Percentiles rank a stretch among this genome's conserved stretches.
These are phyloP conservation scores for Powellomyces hirtus DNA, from an alignment of 192 early-diverging fungal species.

Conservation along the genomic window DNA sequence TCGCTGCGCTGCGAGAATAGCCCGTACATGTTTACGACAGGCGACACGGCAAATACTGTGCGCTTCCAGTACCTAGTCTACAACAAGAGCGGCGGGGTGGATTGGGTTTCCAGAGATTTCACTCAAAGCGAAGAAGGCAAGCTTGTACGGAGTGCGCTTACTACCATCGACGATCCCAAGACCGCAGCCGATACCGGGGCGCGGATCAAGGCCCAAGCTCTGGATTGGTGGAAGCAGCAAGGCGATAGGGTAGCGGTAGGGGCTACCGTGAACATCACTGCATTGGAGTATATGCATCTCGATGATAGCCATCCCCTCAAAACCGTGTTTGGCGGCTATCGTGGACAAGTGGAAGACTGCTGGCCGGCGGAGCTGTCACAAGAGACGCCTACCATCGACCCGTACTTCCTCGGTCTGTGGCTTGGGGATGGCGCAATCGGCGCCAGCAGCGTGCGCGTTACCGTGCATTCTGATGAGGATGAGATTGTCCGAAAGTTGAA, in stretches of 20 bases:
- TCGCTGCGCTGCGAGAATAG: no score
- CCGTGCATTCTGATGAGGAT: background rate
- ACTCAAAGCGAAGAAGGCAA: background rate
- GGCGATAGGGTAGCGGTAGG: background rate
- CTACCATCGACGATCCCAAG: no score
- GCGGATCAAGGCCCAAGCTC: background rate
- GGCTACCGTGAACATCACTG: background rate
- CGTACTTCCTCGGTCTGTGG: conserved; percentile 13
- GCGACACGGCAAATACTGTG: no score
- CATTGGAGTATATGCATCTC: background rate
- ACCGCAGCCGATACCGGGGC: no score
- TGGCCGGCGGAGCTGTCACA: background rate
- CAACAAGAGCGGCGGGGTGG: no score
- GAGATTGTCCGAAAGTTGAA: no score
- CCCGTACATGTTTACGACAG: no score
- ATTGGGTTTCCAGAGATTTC: no score
- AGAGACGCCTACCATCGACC: no score
- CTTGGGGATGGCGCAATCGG: background rate
- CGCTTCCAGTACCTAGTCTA: no score
- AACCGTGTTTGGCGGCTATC: background rate
- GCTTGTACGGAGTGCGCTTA: background rate
- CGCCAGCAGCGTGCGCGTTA: background rate
- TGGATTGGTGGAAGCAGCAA: background rate
- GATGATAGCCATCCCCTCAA: background rate
- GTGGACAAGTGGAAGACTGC: background rate